Evolutionary conservation across 2,329 filamentous ascomycete species (phyloP), one percentile per base, ranked within the genome.

Genomic region (Bretziella fagacearum): DNA sequence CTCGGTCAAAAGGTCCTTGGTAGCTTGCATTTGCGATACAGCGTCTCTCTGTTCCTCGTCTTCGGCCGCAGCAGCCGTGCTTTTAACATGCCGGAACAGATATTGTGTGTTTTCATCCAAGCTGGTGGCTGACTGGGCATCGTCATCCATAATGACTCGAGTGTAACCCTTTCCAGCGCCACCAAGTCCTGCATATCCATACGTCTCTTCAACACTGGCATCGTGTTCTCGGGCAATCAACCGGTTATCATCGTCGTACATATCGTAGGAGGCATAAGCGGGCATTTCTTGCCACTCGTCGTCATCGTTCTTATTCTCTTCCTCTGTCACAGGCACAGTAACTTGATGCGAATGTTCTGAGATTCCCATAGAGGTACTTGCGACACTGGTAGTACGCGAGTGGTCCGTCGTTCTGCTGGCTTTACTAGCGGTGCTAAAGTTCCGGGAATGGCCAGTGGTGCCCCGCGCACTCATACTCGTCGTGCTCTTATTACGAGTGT

Each of bases 71-170:
- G 71, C 73, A 56, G 65, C 71, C 2, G 70, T 80, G 37, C 67
- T 70, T 46, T 69, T 70, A 11, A 70, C 63, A 51, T 85, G 79
- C 54, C 84, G 89, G 68, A 98, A 98, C 2, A 98, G 71, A 60
- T 98, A 98, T 48, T 86, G 79, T 0, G 91, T 98, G 57, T 96
- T 89, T 49, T 98, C 91, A 59, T 98, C 91, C 77, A 98, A 77
- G 64, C 89, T 96, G 3, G 86, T 98, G 42, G 82, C 82, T 23
- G 87, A 95, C 59, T 93, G 77, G 11, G 80, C 87, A 62, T 98
- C 91, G 53, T 98, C 91, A 56, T 98, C 91, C 56, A 94, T 73
- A 52, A 93, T 75, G n/a, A 98, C 85, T 42, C 86, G 74, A 1
- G 91, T 98, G 60, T 98, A 98, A 3, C 91, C 91, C 62, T 86